phyloP scores from a whole-genome alignment of 768 basidiomycete species.

The Auriscalpium microsporum region DNA sequence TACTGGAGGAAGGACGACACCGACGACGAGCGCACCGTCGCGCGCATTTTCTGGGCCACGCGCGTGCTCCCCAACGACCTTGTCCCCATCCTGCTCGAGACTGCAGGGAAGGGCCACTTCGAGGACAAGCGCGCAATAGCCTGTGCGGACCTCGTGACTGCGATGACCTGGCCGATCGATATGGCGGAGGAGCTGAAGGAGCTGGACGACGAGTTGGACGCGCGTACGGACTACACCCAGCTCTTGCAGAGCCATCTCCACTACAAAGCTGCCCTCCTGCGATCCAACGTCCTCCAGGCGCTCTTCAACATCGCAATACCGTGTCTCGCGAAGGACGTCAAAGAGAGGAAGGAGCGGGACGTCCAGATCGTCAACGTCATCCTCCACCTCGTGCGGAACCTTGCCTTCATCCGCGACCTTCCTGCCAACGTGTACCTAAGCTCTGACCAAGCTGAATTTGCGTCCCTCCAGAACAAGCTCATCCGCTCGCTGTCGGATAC shows the following conservation, averaged over 20 bases:
- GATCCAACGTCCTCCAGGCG: constrained; percentile 59
- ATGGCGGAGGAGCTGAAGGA: constrained; percentile 91
- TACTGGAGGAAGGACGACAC: constrained; percentile 95
- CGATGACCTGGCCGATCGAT: constrained; percentile 99
- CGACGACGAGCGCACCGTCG: constrained; percentile 93
- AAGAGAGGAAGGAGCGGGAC: constrained; percentile 73
- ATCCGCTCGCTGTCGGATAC: constrained; percentile 64
- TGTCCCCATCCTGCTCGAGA: constrained; percentile 73
- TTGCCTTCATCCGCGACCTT: constrained; percentile 88
- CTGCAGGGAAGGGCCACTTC: constrained; percentile 66
- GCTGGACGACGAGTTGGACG: constrained; percentile 74
- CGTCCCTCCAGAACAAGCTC: constrained; percentile 70
- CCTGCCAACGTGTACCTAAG: constrained; percentile 63
- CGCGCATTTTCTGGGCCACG: constrained; percentile 87
- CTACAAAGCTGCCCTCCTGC: constrained; percentile 80
- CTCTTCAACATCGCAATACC: constrained; percentile 72
- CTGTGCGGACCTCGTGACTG: constrained; percentile 83
- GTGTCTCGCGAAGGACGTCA: constrained; percentile 57
- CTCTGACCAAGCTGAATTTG: constrained; percentile 71
- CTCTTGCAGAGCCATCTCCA: constrained; percentile 71
- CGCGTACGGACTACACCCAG: constrained; percentile 82
- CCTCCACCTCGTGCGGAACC: constrained; percentile 84
- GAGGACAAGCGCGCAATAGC: constrained; percentile 80
- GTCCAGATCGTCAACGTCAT: constrained; percentile 82
- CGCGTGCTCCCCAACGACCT: constrained; percentile 82